Evolutionary conservation across 768 basidiomycete genomes (phyloP), one percentile per base, ranked within the genome.

Genomic region (Roridomyces roridus): DNA sequence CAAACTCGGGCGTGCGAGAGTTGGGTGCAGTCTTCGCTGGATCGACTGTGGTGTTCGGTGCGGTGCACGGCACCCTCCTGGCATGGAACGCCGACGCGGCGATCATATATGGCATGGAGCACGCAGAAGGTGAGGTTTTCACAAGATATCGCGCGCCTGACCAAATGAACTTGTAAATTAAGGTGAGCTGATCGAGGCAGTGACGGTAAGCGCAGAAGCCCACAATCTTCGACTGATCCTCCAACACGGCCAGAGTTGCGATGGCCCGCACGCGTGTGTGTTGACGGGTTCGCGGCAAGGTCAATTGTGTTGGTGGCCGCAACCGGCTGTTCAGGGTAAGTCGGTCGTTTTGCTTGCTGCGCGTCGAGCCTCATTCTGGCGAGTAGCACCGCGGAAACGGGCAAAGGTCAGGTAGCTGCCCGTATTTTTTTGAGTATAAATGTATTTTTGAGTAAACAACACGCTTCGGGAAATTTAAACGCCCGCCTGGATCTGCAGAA

Each of bases 61-160:
- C 66, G 25, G 70, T 78, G 18, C 83, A 85, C 17, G 79, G 78
- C 18, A 85, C 79, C 67, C 73, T 84, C 25, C 70, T 88, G 35
- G 80, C 85, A 28, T 89, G 88, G 87, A 85, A 89, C 63, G 79
- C 74, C 66, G 74, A 74, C 51, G 82, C 78, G 11, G 72, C 71
- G 3, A 69, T 87, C 23, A 75, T 86, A 14, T 85, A 83, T 68
- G 87, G 83, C 26, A 66, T 89, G 62, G 82, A 85, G 59, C 85
- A 88, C 61, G 78, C 78, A 14, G 81, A 85, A 60, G 80, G 86
- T 87, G 66, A 62, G 79, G 37, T 40, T 29, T 15, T 43, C 40
- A 59, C 40, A n/a, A 41, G 51, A 23, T 62, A 57, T 45, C 39
- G 28, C 57, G 72, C 45, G 6, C 39, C 41, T 57, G 52, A 55